These are phyloP conservation scores for Viola odorata DNA, from an alignment of 345 rosid species.

Conservation along the genomic window DNA sequence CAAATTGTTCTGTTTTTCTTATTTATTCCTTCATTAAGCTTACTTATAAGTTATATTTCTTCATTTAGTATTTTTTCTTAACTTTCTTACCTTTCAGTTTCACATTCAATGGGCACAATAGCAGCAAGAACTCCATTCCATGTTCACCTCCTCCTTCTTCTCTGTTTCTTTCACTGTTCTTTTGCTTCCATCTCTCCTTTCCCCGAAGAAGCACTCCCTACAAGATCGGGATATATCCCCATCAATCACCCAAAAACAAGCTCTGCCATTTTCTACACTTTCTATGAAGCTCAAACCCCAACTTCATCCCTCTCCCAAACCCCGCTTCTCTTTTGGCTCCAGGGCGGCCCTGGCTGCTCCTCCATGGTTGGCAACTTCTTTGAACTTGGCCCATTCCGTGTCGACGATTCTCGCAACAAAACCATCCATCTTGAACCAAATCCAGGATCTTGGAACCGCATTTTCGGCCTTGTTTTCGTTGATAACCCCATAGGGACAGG, in stretches of 20 bases:
- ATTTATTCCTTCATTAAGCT: too few relatives aligned
- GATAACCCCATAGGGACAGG: conserved; percentile 79
- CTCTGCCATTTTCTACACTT: conserved; percentile 68
- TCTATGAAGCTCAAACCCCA: conserved; percentile 57
- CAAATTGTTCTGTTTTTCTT: too few relatives aligned
- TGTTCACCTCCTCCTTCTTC: conserved; percentile 19
- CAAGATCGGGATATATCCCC: conserved; percentile 70
- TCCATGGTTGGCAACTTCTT: conserved; percentile 76
- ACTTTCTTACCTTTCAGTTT: too few relatives aligned
- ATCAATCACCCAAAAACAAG: conserved; percentile 36
- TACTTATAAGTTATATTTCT: too few relatives aligned
- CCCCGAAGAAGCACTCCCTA: conserved; percentile 54
- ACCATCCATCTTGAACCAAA: conserved; percentile 37
- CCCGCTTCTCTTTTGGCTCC: conserved; percentile 73
- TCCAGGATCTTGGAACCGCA: conserved; percentile 66
- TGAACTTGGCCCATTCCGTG: conserved; percentile 78
- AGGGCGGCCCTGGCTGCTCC: conserved; percentile 90
- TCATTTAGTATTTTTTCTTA: too few relatives aligned
- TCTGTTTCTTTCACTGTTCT: conserved; percentile 5
- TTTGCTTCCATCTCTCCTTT: conserved; percentile 17
- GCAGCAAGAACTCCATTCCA: too few relatives aligned
- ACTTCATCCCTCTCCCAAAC: conserved; percentile 34
- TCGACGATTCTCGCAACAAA: conserved; percentile 21
- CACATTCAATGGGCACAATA: too few relatives aligned
- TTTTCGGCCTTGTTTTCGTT: conserved; percentile 60